phyloP scores from a whole-genome alignment of 192 early-diverging fungal genomes.

The Coemansia umbellata region DNA sequence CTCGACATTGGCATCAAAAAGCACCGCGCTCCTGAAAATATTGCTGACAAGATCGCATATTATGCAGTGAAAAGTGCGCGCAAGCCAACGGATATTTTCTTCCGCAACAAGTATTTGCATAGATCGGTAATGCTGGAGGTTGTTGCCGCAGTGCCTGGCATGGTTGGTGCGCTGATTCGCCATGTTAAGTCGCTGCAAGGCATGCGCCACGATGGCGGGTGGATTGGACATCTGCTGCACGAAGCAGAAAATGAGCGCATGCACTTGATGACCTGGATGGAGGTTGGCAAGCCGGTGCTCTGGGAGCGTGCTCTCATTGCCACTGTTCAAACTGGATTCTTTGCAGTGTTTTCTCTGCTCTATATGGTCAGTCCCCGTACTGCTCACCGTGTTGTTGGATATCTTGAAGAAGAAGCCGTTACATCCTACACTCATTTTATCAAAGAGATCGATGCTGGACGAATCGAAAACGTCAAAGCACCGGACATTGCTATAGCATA shows the following conservation, averaged over 20 bases:
- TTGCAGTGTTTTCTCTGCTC: slow-evolving; percentile 83
- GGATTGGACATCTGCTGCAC: slow-evolving; percentile 85
- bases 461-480: slow-evolving; percentile 65
- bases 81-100: slow-evolving; percentile 66
- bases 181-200: slow-evolving; percentile 75
- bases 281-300: slow-evolving; percentile 58
- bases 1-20: slow-evolving; percentile 58
- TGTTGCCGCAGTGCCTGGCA: slow-evolving; percentile 81
- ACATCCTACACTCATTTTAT: slow-evolving; percentile 87
- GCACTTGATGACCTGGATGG: slow-evolving; percentile 78
- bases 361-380: slow-evolving; percentile 77
- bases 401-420: slow-evolving; percentile 92
- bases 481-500: slow-evolving; percentile 85
- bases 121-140: slow-evolving; percentile 80
- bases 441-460: slow-evolving; percentile 75
- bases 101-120: slow-evolving; percentile 71
- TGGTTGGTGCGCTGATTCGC: slow-evolving; percentile 82
- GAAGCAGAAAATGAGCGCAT: slow-evolving; percentile 91
- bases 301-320: slow-evolving; percentile 67
- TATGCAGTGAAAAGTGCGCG: slow-evolving; percentile 62
- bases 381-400: slow-evolving; percentile 86
- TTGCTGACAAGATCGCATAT: slow-evolving; percentile 62
- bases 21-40: slow-evolving; percentile 59
- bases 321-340: slow-evolving; percentile 82
- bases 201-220: slow-evolving; percentile 81